Conservation (phyloP, 2,329 filamentous ascomycete species). For the Calcarisporium arbuscula region DNA sequence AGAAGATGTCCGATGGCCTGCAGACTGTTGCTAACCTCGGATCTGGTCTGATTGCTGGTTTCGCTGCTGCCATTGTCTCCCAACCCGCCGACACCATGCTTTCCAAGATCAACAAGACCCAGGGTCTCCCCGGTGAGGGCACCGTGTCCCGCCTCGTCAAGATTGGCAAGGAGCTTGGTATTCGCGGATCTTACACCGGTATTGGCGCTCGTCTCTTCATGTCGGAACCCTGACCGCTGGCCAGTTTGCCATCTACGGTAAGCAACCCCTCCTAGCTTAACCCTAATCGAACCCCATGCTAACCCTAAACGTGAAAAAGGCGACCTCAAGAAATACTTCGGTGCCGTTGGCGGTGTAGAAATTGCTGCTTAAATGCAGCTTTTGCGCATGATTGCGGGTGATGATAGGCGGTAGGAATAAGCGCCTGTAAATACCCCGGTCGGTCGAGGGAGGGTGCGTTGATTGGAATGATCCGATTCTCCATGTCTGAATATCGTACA, state of each 20-base stretch:
- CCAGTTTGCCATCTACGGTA: constrained; percentile 87
- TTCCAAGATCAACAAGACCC: constrained; percentile 93
- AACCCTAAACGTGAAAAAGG: constrained; percentile 6
- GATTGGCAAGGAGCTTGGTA: constrained; percentile 79
- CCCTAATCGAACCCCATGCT: neutral
- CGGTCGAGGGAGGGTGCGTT: too few species aligned
- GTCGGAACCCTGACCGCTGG: constrained; percentile 68
- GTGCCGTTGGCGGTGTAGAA: constrained; percentile 71
- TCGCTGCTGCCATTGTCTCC: constrained; percentile 80
- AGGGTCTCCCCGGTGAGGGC: constrained; percentile 79
- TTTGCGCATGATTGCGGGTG: too few species aligned
- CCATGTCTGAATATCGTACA: too few species aligned
- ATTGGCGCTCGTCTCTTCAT: constrained; percentile 64
- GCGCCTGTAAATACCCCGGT: too few species aligned
- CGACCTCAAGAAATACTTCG: constrained; percentile 61
- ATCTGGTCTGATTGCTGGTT: constrained; percentile 51
- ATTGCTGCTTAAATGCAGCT: constrained; percentile 38
- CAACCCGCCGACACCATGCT: constrained; percentile 93
- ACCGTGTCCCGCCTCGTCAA: constrained; percentile 76
- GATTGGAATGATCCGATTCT: too few species aligned
- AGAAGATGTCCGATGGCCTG: constrained; percentile 55
- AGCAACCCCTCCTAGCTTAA: constrained; percentile 18
- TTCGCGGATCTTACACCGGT: constrained; percentile 72
- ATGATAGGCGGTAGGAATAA: too few species aligned
- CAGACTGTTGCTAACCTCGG: constrained; percentile 78